These are phyloP conservation scores for Calonectria pteridis DNA, from an alignment of 2,329 filamentous ascomycete genomes.

Conservation along the genomic window DNA sequence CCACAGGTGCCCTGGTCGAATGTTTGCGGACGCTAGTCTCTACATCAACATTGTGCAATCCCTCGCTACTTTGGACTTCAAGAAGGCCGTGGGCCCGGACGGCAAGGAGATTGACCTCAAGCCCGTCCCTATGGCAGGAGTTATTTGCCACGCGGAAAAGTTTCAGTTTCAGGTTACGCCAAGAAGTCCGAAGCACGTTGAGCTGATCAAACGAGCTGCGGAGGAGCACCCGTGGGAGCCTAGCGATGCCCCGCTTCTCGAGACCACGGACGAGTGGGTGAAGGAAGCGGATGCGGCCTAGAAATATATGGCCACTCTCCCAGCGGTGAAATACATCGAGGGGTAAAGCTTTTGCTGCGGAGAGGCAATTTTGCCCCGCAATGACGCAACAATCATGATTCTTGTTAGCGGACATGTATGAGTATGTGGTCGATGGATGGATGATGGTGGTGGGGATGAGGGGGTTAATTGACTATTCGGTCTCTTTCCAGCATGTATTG, in stretches of 20 bases:
- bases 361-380: background rate
- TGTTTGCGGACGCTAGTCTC: slow-evolving; percentile 47
- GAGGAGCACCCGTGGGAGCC: background rate
- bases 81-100: slow-evolving; percentile 42
- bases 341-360: no score
- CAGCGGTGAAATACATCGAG: background rate
- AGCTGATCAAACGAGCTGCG: background rate
- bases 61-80: slow-evolving; percentile 60
- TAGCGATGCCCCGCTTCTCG: background rate
- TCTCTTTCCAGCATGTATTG: no score
- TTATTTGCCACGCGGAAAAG: background rate
- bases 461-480: no score
- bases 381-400: background rate
- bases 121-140: background rate
- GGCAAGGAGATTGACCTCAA: slow-evolving; percentile 50
- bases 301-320: no score
- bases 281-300: background rate
- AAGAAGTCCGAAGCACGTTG: background rate
- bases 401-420: background rate
- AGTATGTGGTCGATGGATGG: background rate
- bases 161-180: background rate
- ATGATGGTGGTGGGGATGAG: background rate
- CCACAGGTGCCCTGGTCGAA: slow-evolving; percentile 50
- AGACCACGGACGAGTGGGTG: background rate
- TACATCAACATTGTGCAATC: slow-evolving; percentile 54